Percentiles rank a stretch among this genome's conserved stretches.
phyloP scores from a whole-genome alignment of 306 rosid genomes.

The Cotoneaster glaucophyllus region DNA sequence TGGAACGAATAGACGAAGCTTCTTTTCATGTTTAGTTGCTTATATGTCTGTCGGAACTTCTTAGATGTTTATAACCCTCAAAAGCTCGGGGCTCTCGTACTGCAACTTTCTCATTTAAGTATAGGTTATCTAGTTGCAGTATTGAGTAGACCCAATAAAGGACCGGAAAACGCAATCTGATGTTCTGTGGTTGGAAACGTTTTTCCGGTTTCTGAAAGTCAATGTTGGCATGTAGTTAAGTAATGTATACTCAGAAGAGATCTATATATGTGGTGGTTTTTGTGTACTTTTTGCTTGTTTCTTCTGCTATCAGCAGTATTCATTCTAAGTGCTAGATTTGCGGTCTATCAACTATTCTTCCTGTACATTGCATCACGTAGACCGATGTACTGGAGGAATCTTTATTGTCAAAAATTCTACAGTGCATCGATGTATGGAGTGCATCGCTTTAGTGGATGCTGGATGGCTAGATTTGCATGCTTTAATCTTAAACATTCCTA shows the following conservation, averaged over 20 bases:
- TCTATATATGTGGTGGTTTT: neutral
- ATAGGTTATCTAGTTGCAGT: neutral
- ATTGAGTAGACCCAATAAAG: conserved; percentile 20
- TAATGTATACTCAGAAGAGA: neutral
- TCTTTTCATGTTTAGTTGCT: neutral
- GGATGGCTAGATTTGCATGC: neutral
- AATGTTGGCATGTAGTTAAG: neutral
- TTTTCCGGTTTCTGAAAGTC: conserved; percentile 6
- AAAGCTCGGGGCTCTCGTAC: neutral
- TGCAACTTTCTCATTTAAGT: neutral
- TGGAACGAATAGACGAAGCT: neutral
- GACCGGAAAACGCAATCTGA: conserved; percentile 5
- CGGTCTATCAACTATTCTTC: neutral
- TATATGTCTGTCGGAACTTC: neutral
- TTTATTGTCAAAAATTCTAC: neutral
- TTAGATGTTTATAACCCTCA: conserved; percentile 1
- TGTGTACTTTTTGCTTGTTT: neutral
- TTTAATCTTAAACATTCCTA: too few species aligned
- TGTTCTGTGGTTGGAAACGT: conserved; percentile 9
- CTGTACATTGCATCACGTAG: neutral
- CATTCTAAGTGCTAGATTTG: neutral
- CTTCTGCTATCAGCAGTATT: neutral
- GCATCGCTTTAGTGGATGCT: neutral
- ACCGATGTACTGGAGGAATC: neutral
- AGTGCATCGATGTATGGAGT: neutral